phyloP scores from a whole-genome alignment of 371 early-diverging fungal genomes.

The Mortierella sp. region DNA sequence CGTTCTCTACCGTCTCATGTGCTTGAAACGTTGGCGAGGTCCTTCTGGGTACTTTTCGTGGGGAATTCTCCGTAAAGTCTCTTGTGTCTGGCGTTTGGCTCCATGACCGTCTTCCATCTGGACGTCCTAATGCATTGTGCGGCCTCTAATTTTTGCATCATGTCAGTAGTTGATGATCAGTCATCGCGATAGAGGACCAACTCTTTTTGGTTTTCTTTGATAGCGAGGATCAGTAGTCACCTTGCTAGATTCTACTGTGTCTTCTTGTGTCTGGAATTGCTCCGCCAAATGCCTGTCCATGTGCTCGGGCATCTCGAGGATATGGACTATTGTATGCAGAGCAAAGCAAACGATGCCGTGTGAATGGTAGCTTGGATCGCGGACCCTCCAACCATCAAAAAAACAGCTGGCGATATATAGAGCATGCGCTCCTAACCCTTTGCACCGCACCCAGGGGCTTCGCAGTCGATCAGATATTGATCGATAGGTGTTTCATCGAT shows the following conservation, averaged over 20 bases:
- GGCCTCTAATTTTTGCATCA: too few species aligned
- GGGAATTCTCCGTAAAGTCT: too few species aligned
- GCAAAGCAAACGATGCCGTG: not conserved
- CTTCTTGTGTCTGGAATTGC: slow-evolving; percentile 19
- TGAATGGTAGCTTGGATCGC: not conserved
- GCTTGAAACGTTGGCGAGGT: too few species aligned
- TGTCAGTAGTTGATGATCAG: too few species aligned
- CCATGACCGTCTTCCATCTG: too few species aligned
- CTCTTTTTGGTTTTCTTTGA: not conserved
- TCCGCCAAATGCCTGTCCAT: slow-evolving; percentile 47
- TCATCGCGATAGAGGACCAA: too few species aligned
- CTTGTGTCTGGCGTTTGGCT: too few species aligned
- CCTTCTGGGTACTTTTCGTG: too few species aligned
- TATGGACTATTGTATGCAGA: slow-evolving; percentile 9
- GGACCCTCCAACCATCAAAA: not conserved
- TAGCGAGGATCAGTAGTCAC: not conserved
- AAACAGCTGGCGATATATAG: not conserved
- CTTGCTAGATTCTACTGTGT: not conserved
- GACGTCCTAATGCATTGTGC: too few species aligned
- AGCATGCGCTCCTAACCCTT: slow-evolving; percentile 13
- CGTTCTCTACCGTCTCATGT: too few species aligned
- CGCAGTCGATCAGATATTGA: slow-evolving; percentile 28
- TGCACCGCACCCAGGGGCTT: slow-evolving; percentile 24
- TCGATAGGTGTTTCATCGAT: not conserved
- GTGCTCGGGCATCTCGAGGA: slow-evolving; percentile 40